Evolutionary conservation across 176 grass and related monocot genomes (phyloP), one percentile per base, ranked within the genome.

Genomic region (Miscanthus lutarioriparius): DNA sequence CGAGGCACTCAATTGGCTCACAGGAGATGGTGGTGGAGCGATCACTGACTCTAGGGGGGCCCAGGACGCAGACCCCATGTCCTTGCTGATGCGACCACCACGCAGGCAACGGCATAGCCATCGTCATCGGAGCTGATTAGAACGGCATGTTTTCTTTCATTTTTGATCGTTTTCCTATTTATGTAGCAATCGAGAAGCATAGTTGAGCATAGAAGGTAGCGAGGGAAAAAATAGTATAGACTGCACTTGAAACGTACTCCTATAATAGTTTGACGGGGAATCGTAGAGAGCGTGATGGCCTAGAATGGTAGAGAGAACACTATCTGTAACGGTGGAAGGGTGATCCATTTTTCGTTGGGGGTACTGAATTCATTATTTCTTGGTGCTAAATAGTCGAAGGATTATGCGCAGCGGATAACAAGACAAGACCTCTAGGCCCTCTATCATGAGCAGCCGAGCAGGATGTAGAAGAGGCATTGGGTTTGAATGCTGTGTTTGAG

Each of bases 1-100:
- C 0, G 93, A 98, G 80, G 96, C 96, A 0, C 51, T 98, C 35
- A 91, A 86, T 40, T 98, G 96, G 96, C 87, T 98, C 7, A 87
- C 74, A 16, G 93, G 91, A 16, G 90, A 58, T 37, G 49, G 28
- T n/a, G 74, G 87, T 14, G 84, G 73, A 27, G 79, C 68, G 1
- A 27, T 81, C 40, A 79, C 67, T 0, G 35, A 85, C 40, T 45
- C 62, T 0, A 80, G 81, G 12, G 86, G 79, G 28, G 25, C 62
- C 7, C 53, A 63, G 67, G 87, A 94, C 6, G 20, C 27, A 3
- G 93, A 96, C 58, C 86, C 68, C 59, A 92, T 94, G 56, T 89
- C 91, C 71, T 64, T 87, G 87, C 70, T 96, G 86, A 73, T 72
- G 26, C 93, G 87, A 72, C 85, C 84, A 2, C 93, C 45, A 47